A percentile compares a stretch with the other conserved stretches of the same genome.
These are phyloP conservation scores for Mucuna pruriens DNA, from an alignment of 306 rosid species.

Conservation along the genomic window DNA sequence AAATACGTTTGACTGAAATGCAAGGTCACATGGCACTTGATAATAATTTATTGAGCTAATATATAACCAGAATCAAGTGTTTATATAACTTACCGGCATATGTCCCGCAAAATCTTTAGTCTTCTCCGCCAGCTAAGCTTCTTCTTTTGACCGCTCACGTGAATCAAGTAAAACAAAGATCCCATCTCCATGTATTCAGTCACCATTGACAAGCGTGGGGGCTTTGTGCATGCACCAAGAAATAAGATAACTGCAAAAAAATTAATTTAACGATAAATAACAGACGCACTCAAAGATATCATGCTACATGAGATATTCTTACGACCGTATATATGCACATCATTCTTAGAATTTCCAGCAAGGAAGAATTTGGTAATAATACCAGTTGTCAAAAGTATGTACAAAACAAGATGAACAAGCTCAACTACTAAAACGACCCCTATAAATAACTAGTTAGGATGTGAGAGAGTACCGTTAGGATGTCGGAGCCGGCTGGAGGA, in stretches of 20 bases:
- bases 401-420: conserved; percentile 30
- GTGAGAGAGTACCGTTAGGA: conserved; percentile 81
- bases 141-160: conserved; percentile 90
- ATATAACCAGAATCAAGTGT: conserved; percentile 13
- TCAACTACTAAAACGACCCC: conserved; percentile 26
- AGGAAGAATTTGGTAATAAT: conserved; percentile 11
- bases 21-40: neutral
- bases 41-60: neutral
- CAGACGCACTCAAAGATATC: conserved; percentile 25
- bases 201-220: conserved; percentile 94
- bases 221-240: conserved; percentile 98
- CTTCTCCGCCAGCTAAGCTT: conserved; percentile 89
- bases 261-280: conserved; percentile 34
- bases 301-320: conserved; percentile 8
- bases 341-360: neutral
- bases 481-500: conserved; percentile 91
- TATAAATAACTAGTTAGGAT: conserved; percentile 31
- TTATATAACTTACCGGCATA: conserved; percentile 68
- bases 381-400: conserved; percentile 5
- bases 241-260: conserved; percentile 85
- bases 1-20: neutral
- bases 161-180: conserved; percentile 89
- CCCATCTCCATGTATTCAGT: conserved; percentile 99
- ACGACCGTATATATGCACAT: conserved; percentile 18
- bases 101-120: conserved; percentile 85